These are phyloP conservation scores for Crithidia acanthocephali DNA, from an alignment of 208 protist species.

Conservation along the genomic window DNA sequence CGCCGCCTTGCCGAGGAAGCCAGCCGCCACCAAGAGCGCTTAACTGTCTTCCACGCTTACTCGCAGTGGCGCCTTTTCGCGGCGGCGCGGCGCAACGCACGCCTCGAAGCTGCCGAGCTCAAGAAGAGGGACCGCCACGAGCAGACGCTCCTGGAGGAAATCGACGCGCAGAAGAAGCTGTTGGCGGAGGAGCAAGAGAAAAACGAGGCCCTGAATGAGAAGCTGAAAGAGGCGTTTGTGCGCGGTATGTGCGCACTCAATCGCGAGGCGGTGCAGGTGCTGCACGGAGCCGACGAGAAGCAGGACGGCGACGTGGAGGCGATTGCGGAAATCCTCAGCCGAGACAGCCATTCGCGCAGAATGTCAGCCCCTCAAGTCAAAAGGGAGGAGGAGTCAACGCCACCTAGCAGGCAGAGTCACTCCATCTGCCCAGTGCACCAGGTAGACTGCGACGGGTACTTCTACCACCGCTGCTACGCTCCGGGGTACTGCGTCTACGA, in stretches of 20 bases:
- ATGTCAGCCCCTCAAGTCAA: constrained; percentile 7
- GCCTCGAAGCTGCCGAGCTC: constrained; percentile 28
- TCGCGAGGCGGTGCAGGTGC: constrained; percentile 89
- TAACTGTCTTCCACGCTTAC: constrained; percentile 35
- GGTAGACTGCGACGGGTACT: constrained; percentile 38
- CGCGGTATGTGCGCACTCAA: constrained; percentile 90
- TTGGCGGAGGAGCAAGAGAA: constrained; percentile 44
- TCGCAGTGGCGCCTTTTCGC: constrained; percentile 70
- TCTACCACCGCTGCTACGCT: constrained; percentile 80
- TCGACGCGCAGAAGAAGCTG: constrained; percentile 37
- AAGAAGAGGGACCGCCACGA: constrained; percentile 42
- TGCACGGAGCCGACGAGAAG: constrained; percentile 45
- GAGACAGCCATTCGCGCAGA: constrained; percentile 19
- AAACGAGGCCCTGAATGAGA: constrained; percentile 56
- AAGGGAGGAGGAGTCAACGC: constrained; percentile 1
- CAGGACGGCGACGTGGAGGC: constrained; percentile 45
- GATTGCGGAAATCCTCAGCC: constrained; percentile 61
- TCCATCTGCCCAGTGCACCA: constrained; percentile 60
- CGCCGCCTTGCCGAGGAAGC: constrained; percentile 19
- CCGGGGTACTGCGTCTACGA: constrained; percentile 32
- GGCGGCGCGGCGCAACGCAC: constrained; percentile 35
- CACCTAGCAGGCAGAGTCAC: neutral
- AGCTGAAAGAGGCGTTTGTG: constrained; percentile 83
- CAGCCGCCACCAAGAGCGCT: constrained; percentile 10
- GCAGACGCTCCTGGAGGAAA: constrained; percentile 47